Conservation (phyloP, 257 asterid species). For the Solanum phureja region DNA sequence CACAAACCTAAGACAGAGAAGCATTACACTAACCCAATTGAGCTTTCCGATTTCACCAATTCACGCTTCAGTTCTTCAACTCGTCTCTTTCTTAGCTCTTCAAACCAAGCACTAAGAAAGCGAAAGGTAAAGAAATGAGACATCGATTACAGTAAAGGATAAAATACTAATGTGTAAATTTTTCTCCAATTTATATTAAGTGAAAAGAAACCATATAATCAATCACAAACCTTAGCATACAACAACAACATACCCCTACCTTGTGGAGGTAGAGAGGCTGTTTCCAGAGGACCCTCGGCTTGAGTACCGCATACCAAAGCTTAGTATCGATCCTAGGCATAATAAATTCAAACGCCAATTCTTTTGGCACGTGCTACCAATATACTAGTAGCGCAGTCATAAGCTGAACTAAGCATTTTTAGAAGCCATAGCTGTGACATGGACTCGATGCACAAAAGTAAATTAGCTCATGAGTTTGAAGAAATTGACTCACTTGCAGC, state of each 20-base stretch:
- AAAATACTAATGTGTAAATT: neutral
- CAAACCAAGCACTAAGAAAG: constrained; percentile 66
- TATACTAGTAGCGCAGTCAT: neutral
- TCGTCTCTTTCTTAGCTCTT: constrained; percentile 63
- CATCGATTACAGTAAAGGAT: neutral
- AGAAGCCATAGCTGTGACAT: neutral
- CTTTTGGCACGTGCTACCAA: neutral
- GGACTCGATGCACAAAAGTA: neutral
- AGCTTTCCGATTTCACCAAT: constrained; percentile 60
- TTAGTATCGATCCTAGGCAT: neutral
- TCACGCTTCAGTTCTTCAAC: constrained; percentile 67
- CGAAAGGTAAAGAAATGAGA: neutral
- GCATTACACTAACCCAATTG: constrained; percentile 65
- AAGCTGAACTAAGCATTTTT: neutral
- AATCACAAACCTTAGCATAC: neutral
- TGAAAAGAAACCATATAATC: neutral
- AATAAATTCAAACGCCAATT: neutral
- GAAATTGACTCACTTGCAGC: constrained; percentile 44
- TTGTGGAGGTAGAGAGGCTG: neutral
- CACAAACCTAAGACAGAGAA: neutral
- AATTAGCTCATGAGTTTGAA: neutral
- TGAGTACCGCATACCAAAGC: neutral
- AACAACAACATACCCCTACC: neutral
- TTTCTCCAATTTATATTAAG: neutral
- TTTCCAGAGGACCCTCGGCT: neutral